Base-by-base conservation (phyloP, 768 basidiomycete species). In the Lentinula edodes region DNA sequence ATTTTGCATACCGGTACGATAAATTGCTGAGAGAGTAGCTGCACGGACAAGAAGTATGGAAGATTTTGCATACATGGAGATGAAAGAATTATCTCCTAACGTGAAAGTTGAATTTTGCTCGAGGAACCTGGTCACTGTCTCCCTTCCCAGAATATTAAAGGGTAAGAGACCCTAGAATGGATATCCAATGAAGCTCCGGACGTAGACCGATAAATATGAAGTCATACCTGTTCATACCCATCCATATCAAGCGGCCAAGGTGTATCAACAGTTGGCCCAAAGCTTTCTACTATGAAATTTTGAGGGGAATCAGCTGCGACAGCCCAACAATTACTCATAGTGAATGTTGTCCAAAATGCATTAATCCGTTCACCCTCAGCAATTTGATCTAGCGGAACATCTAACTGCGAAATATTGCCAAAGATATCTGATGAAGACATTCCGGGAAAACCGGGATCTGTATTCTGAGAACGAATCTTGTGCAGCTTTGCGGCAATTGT, bases 321-420 rank as follows among this genome's bases (percentile, higher is more conserved):
- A 6, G 70, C 70, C 18, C 72, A 70, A 1, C 66, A 68, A 7
- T 74, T 70, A 15, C 73, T 64, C 57, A 76, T 63, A 13, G 70
- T 65, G 64, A 75, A 76, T 0, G 73, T 72, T 16, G 70, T 69
- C 78, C 78, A 80, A 64, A 80, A 79, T 3, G 70, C 73, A 45
- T 75, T 72, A 53, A 79, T 78, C 13, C 78, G 72, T 59, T 79
- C 78, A 13, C 76, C 78, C 52, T 63, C 58, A 48, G 32, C 50
- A 45, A 63, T 39, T 15, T 52, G 56, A 34, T 63, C 58, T 52
- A 39, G 75, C 78, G 35, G 77, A 77, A 1, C 76, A 66, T 35
- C 51, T 23, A 10, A 67, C 55, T 23, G 78, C n/a, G 51, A 34
- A 75, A 38, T 69, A 66, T 43, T 70, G 69, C 61, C 76, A 74